Base-by-base conservation (phyloP, 805 yeast genomes). In the Wickerhamia fluorescens region DNA sequence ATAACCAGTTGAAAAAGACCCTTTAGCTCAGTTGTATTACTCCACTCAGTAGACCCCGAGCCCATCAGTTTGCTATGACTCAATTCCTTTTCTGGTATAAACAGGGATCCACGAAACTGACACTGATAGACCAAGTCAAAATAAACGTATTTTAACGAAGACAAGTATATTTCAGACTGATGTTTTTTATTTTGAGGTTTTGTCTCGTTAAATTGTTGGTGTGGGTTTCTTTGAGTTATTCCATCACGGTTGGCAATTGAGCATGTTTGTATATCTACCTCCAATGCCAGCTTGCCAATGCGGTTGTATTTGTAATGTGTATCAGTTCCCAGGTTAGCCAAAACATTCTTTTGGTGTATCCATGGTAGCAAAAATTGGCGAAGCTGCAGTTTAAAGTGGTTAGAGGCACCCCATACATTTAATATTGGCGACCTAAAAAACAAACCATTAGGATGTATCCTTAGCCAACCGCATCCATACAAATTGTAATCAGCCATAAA, bases 401-500 rank as follows among this genome's bases (percentile, higher is more conserved):
- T n/a, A n/a, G n/a, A n/a, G n/a, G n/a, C n/a, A n/a, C n/a, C n/a
- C n/a, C n/a, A n/a, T 7, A 32, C 29, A 42, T 57, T 34, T 5
- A 57, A 27, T 2, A 76, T 41, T 0, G 94, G 92, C 3, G 57
- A 45, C 30, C 95, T 50, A 49, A 81, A 79, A 37, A 56, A 68
- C 14, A 71, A 55, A 11, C 31, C 28, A 2, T 27, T 28, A 8
- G 14, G 21, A 2, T 49, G 42, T 1, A 78, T 33, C 11, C 66
- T 56, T 14, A 88, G 35, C 89, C 94, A 84, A 4, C 78, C 76
- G 51, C 96, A 84, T 1, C 95, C 94, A 47, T 68, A 84, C 17
- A 89, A 53, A 46, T 89, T 88, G 53, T 69, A 86, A 47, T 92
- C 98, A 0, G 82, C 65, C 16, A 85, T 51, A 45, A 89, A 86